phyloP scores from a whole-genome alignment of 257 asterid species.

The Solanum dulcamara region DNA sequence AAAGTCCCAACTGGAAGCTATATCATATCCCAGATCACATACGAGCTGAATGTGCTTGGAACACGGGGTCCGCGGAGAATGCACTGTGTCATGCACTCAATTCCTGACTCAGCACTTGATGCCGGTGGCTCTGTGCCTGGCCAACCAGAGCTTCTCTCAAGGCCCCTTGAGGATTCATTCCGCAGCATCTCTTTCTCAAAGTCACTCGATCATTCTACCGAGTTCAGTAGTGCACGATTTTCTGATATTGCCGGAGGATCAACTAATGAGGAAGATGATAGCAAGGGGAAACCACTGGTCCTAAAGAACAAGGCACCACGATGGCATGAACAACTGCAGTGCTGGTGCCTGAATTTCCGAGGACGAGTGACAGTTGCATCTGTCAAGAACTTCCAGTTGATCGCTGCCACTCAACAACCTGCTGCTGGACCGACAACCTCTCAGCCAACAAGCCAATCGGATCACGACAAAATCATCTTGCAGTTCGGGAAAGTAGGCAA shows the following conservation, averaged over 20 bases:
- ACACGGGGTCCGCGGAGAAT: constrained; percentile 90
- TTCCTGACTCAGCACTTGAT: constrained; percentile 68
- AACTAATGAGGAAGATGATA: constrained; percentile 26
- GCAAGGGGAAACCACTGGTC: constrained; percentile 49
- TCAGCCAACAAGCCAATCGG: constrained; percentile 42
- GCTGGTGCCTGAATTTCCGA: constrained; percentile 87
- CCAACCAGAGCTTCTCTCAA: constrained; percentile 71
- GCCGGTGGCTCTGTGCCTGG: constrained; percentile 89
- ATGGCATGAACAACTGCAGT: constrained; percentile 92
- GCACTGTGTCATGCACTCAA: constrained; percentile 84
- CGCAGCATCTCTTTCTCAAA: constrained; percentile 81
- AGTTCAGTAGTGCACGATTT: constrained; percentile 76
- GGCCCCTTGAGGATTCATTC: constrained; percentile 81
- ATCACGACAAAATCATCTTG: constrained; percentile 76
- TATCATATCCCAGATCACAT: constrained; percentile 69
- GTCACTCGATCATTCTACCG: constrained; percentile 60
- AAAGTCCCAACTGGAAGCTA: constrained; percentile 43
- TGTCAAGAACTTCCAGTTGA: constrained; percentile 84
- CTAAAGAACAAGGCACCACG: constrained; percentile 89
- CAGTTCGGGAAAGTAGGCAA: constrained; percentile 88
- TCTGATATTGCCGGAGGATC: constrained; percentile 38
- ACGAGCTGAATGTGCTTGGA: constrained; percentile 87
- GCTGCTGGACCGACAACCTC: constrained; percentile 25
- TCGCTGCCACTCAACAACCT: constrained; percentile 40
- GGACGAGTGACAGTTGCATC: constrained; percentile 93